phyloP scores from a whole-genome alignment of 2,329 filamentous ascomycete species.

The Sordariomycetes sp. region DNA sequence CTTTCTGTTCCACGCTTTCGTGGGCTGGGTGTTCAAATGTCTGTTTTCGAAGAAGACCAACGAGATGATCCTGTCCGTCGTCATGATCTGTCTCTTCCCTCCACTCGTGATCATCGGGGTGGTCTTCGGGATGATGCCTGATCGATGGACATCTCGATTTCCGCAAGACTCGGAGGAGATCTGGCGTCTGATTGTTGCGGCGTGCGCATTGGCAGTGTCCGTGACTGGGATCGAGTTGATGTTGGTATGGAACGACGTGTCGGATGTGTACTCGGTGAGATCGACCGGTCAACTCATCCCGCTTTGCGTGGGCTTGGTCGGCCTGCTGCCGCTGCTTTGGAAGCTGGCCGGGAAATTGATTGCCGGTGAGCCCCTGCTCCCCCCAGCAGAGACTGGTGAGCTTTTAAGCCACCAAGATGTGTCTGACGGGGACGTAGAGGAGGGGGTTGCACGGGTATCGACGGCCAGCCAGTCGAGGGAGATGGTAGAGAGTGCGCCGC shows the following conservation, averaged over 20 bases:
- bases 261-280: neutral
- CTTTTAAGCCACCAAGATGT: no score
- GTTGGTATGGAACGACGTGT: neutral
- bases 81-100: neutral
- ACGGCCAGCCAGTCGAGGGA: no score
- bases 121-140: neutral
- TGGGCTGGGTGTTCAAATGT: neutral
- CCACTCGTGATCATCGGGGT: neutral
- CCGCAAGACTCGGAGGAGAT: neutral
- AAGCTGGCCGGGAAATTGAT: neutral
- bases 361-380: neutral
- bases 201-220: neutral
- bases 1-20: neutral
- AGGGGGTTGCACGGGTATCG: no score
- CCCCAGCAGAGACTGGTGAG: no score
- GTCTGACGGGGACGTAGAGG: no score
- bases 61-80: neutral
- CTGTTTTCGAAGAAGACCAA: neutral
- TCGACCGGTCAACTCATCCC: slow-evolving; percentile 2
- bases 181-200: neutral
- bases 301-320: neutral
- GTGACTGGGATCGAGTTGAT: slow-evolving; percentile 1
- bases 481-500: no score
- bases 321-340: slow-evolving; percentile 1
- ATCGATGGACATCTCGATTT: neutral